phyloP scores from a whole-genome alignment of 164 flowering plant species.

The Annona cherimola region DNA sequence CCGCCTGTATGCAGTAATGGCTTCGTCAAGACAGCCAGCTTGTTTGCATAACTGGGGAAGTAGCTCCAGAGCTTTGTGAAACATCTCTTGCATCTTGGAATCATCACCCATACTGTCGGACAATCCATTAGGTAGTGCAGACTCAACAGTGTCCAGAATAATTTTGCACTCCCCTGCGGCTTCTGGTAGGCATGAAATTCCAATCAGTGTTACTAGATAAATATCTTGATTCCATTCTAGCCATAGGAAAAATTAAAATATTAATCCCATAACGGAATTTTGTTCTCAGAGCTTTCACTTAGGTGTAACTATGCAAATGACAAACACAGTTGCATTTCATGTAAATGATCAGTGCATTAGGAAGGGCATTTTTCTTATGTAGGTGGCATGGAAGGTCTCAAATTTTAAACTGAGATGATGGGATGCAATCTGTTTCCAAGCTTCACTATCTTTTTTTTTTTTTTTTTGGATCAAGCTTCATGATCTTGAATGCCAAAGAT shows the following conservation, averaged over 20 bases:
- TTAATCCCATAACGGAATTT: not conserved
- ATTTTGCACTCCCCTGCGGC: slow-evolving; percentile 82
- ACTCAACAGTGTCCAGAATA: slow-evolving; percentile 76
- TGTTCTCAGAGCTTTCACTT: not conserved
- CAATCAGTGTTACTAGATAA: not conserved
- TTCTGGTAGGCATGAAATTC: slow-evolving; percentile 32
- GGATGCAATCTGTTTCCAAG: no score
- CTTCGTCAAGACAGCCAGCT: slow-evolving; percentile 71
- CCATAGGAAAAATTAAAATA: not conserved
- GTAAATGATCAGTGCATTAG: no score
- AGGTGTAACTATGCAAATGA: no score
- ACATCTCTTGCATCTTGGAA: slow-evolving; percentile 79
- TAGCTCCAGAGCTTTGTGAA: slow-evolving; percentile 80
- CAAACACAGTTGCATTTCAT: no score
- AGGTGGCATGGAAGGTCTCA: no score
- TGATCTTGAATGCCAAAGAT: no score
- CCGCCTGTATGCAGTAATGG: slow-evolving; percentile 71
- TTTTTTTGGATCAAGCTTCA: no score
- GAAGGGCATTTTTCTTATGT: no score
- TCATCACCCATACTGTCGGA: slow-evolving; percentile 49
- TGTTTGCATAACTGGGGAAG: slow-evolving; percentile 74
- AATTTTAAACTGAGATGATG: no score
- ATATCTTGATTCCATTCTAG: not conserved
- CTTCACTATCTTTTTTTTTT: no score
- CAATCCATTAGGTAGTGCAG: slow-evolving; percentile 77